These are phyloP conservation scores for Annona squamosa DNA, from an alignment of 164 flowering plant genomes.

Conservation along the genomic window DNA sequence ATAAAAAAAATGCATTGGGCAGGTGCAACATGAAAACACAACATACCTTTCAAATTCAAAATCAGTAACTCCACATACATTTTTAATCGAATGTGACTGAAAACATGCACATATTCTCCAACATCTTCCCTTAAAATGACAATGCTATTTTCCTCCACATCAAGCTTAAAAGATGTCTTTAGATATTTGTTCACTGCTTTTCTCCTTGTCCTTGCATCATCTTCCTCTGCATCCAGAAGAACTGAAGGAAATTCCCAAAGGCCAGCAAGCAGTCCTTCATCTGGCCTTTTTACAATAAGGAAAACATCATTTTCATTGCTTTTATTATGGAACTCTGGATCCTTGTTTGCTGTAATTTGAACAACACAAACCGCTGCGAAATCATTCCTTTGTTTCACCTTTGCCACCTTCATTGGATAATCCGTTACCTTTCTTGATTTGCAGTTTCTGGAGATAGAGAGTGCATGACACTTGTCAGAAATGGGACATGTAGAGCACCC, in stretches of 20 bases:
- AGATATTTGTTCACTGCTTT: constrained; percentile 47
- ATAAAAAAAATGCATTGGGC: neutral
- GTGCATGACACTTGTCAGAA: constrained; percentile 58
- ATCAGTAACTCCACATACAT: constrained; percentile 69
- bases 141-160: constrained; percentile 27
- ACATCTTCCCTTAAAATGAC: constrained; percentile 57
- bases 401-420: constrained; percentile 67
- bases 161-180: constrained; percentile 47
- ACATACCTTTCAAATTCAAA: constrained; percentile 50
- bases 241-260: constrained; percentile 98
- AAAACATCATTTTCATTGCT: constrained; percentile 27
- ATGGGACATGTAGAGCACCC: constrained; percentile 70
- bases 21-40: neutral
- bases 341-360: constrained; percentile 39
- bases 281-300: constrained; percentile 77
- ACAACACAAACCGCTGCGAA: constrained; percentile 80
- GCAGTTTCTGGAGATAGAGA: constrained; percentile 32
- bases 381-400: constrained; percentile 64
- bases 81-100: constrained; percentile 75
- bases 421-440: constrained; percentile 49
- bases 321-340: constrained; percentile 12
- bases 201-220: constrained; percentile 42
- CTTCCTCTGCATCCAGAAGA: constrained; percentile 38
- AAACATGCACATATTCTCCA: constrained; percentile 79
- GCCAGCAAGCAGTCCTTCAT: constrained; percentile 90